phyloP scores from a whole-genome alignment of 129 eudicot genomes.

The Solidago caesia region DNA sequence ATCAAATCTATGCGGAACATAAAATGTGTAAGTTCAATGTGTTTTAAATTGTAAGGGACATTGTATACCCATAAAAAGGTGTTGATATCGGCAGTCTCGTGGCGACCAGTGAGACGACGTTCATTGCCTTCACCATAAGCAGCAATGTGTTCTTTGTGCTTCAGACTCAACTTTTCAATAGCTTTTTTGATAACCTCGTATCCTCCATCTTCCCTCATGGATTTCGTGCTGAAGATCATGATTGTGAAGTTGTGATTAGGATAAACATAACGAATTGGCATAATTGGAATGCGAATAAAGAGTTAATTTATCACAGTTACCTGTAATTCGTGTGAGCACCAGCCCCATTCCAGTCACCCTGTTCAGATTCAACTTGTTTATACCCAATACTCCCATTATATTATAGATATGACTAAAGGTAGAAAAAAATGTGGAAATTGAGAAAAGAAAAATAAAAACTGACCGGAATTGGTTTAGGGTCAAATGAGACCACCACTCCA shows the following conservation, averaged over 20 bases:
- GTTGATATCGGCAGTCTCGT: conserved; percentile 42
- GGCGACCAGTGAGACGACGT: conserved; percentile 42
- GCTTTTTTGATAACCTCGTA: conserved; percentile 41
- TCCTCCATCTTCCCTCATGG: conserved; percentile 45
- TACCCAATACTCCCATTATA: neutral
- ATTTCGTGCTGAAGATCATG: conserved; percentile 26
- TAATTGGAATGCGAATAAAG: neutral
- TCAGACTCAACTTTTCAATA: conserved; percentile 34
- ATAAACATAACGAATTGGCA: neutral
- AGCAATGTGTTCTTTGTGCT: conserved; percentile 41
- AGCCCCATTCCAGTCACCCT: conserved; percentile 99
- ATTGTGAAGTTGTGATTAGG: neutral
- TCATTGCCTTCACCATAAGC: conserved; percentile 46
- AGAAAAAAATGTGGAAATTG: neutral
- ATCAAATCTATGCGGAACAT: neutral
- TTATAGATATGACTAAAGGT: neutral
- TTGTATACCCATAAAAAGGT: conserved; percentile 37
- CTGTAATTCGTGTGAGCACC: conserved; percentile 95
- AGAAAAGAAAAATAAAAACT: conserved; percentile 18
- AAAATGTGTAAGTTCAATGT: neutral
- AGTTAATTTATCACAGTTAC: conserved; percentile 19
- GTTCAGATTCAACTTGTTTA: conserved; percentile 9
- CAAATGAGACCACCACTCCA: conserved; percentile 85
- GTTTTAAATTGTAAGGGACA: too few species aligned
- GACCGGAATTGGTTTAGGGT: conserved; percentile 96